These are phyloP conservation scores for Claviceps maximensis DNA, from an alignment of 2,329 filamentous ascomycete genomes.

Conservation along the genomic window DNA sequence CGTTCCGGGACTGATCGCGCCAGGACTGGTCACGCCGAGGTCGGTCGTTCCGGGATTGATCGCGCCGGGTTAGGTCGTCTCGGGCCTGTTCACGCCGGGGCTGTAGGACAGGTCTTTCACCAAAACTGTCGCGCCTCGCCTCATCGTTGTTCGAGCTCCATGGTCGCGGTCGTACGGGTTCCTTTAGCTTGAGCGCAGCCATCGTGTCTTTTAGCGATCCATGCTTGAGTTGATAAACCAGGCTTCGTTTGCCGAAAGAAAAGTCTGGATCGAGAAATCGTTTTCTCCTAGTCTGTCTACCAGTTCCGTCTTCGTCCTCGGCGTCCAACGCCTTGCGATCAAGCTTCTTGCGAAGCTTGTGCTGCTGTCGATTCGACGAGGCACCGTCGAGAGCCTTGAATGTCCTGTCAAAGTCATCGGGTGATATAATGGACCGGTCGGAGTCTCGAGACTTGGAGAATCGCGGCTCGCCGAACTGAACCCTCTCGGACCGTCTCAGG, in stretches of 20 bases:
- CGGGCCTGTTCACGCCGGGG: not conserved
- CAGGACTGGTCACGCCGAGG: not conserved
- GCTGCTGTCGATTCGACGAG: conserved; percentile 19
- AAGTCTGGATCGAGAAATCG: conserved; percentile 38
- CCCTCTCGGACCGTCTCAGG: conserved; percentile 36
- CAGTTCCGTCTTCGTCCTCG: conserved; percentile 17
- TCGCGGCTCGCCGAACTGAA: conserved; percentile 13
- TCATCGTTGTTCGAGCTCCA: not conserved
- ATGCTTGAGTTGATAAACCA: conserved; percentile 41
- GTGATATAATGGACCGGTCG: conserved; percentile 7
- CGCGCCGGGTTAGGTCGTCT: not conserved
- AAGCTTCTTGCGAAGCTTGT: conserved; percentile 40
- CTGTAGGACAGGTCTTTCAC: not conserved
- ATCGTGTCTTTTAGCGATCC: conserved; percentile 22
- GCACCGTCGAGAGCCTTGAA: conserved; percentile 17
- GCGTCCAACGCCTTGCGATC: conserved; percentile 26
- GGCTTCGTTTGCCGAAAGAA: conserved; percentile 39
- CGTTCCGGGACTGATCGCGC: not conserved
- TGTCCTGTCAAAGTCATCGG: conserved; percentile 7
- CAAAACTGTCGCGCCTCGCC: not conserved
- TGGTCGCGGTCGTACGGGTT: conserved; percentile 12
- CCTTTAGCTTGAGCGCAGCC: conserved; percentile 12
- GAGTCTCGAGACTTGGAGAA: conserved; percentile 6
- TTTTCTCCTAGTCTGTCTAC: conserved; percentile 32
- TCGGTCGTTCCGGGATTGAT: not conserved